A percentile compares a stretch with the other conserved stretches of the same genome.
Conservation (phyloP, 148 eudicot genomes). For the Amaranthus palmeri region DNA sequence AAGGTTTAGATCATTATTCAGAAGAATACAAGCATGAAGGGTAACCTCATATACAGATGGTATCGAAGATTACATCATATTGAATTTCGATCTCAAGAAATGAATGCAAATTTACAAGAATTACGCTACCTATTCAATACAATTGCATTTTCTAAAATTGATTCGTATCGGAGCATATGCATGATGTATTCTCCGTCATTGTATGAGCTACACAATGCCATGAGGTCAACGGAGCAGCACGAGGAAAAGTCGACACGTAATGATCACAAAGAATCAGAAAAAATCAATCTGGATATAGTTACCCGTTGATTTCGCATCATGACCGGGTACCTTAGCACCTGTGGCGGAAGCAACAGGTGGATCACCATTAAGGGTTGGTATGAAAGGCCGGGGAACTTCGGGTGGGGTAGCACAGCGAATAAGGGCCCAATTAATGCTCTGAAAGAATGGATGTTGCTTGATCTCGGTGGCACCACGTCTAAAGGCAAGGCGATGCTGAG, state of each 20-base stretch:
- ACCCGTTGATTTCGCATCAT: constrained; percentile 63
- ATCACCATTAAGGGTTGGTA: not conserved
- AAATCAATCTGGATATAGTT: constrained; percentile 80
- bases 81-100: not conserved
- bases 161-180: not conserved
- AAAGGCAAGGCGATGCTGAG: constrained; percentile 87
- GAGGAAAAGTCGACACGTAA: not conserved
- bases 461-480: constrained; percentile 94
- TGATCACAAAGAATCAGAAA: constrained; percentile 42
- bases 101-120: constrained; percentile 8
- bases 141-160: constrained; percentile 9
- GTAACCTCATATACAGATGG: not conserved
- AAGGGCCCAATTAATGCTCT: constrained; percentile 93
- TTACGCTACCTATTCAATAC: constrained; percentile 4
- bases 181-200: not conserved
- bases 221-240: not conserved
- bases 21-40: not conserved
- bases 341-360: constrained; percentile 11
- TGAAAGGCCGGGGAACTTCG: constrained; percentile 45
- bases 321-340: constrained; percentile 33
- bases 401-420: constrained; percentile 88
- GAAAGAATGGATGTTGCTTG: constrained; percentile 93
- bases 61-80: not conserved
- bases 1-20: too few species aligned
- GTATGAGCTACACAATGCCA: constrained; percentile 2